Evolutionary conservation across 2,329 filamentous ascomycete species (phyloP).

Genomic region (Microdochium trichocladiopsis): DNA sequence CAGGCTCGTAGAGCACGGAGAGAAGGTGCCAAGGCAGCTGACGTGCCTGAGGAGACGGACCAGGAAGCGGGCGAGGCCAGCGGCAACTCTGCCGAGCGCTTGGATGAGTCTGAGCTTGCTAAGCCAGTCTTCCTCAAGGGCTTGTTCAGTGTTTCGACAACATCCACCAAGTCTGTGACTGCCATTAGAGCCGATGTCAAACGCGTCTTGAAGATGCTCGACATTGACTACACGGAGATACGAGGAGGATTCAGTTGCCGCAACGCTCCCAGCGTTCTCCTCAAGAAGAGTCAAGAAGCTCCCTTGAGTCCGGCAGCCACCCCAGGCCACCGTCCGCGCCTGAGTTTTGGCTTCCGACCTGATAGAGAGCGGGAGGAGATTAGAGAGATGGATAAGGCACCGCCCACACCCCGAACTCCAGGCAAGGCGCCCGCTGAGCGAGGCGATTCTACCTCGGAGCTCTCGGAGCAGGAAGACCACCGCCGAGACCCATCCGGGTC

Average conservation of each 20-base stretch:
- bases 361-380: constrained; percentile 67
- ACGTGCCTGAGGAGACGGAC: constrained; percentile 88
- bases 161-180: constrained; percentile 80
- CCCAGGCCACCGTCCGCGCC: constrained; percentile 63
- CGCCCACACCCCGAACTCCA: constrained; percentile 40
- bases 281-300: constrained; percentile 63
- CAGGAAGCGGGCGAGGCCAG: constrained; percentile 62
- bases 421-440: constrained; percentile 48
- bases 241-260: constrained; percentile 88
- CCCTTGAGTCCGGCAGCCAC: constrained; percentile 50
- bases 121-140: constrained; percentile 96
- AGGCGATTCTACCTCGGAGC: constrained; percentile 82
- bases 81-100: constrained; percentile 51
- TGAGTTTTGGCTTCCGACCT: constrained; percentile 71
- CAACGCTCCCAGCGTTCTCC: constrained; percentile 82
- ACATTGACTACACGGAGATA: constrained; percentile 88
- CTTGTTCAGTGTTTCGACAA: constrained; percentile 94
- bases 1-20: constrained; percentile 73
- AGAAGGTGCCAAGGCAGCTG: constrained; percentile 65
- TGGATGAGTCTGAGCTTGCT: constrained; percentile 68
- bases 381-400: constrained; percentile 48
- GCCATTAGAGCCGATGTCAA: constrained; percentile 88
- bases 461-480: constrained; percentile 66
- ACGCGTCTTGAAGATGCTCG: constrained; percentile 77
- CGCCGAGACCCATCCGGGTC: constrained; percentile 42